A percentile compares a stretch with the other conserved stretches of the same genome.
Conservation (phyloP, 2,329 filamentous ascomycete species). For the Fusarium denticulatum region DNA sequence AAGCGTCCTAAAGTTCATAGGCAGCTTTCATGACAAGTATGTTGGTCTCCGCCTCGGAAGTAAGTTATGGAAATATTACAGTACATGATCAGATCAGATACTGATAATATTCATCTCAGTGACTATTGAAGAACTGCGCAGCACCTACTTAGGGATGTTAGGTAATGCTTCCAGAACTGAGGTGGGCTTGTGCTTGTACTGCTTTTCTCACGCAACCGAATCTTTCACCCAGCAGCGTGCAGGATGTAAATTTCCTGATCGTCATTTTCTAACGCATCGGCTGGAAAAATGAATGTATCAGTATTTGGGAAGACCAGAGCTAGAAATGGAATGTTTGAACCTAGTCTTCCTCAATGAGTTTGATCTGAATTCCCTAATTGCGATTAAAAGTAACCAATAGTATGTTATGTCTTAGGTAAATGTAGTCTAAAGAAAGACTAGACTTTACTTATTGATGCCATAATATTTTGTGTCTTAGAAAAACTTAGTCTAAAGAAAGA, state of each 20-base stretch:
- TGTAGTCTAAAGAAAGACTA: background rate
- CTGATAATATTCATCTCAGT: background rate
- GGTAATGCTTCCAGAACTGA: no score
- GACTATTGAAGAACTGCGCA: slow-evolving; percentile 1
- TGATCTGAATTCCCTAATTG: background rate
- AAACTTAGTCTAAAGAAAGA: background rate
- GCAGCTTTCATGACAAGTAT: background rate
- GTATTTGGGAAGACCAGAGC: background rate
- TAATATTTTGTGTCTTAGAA: background rate
- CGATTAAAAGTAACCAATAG: no score
- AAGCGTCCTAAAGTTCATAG: background rate
- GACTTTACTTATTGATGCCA: no score
- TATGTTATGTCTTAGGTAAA: background rate
- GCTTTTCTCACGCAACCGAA: background rate
- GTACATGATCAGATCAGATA: background rate
- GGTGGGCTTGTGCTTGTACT: background rate
- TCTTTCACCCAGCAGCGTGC: background rate
- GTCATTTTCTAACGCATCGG: background rate
- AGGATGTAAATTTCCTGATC: background rate
- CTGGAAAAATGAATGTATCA: background rate
- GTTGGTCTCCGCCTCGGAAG: background rate
- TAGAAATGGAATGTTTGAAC: background rate
- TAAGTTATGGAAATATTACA: background rate
- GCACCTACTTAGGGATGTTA: background rate
- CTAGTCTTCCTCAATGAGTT: background rate